Percentiles rank a stretch among this genome's conserved stretches.
Conservation (phyloP, 2,329 filamentous ascomycete genomes). For the Dactylellina parvicollis region DNA sequence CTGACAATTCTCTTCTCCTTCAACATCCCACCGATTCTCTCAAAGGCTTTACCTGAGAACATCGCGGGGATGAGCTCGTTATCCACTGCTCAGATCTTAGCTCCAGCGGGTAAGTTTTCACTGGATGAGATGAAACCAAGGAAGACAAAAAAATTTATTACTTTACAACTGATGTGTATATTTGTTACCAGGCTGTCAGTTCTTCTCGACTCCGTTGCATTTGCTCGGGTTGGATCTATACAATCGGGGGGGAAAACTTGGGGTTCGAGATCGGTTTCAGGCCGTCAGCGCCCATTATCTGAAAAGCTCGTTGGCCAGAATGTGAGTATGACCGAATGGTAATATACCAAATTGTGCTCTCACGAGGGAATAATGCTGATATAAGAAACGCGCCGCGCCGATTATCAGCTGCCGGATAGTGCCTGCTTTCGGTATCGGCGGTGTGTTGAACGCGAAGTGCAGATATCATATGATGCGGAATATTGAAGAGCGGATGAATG, state of each 20-base stretch:
- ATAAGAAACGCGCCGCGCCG: no score
- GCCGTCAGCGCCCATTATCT: conserved; percentile 79
- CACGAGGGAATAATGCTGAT: no score
- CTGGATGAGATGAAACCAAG: not conserved
- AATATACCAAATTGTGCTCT: no score
- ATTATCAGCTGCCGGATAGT: conserved; percentile 44
- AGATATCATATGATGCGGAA: conserved; percentile 43
- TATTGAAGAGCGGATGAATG: conserved; percentile 34
- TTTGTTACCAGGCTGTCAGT: conserved; percentile 64
- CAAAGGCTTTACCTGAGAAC: conserved; percentile 70
- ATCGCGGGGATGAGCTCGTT: conserved; percentile 62
- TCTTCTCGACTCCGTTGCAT: conserved; percentile 84
- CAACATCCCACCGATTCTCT: conserved; percentile 83
- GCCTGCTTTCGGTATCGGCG: conserved; percentile 51
- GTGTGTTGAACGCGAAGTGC: conserved; percentile 47
- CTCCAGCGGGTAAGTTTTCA: conserved; percentile 73
- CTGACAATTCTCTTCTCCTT: conserved; percentile 92
- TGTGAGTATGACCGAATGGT: no score
- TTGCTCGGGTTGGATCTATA: conserved; percentile 86
- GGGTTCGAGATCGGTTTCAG: conserved; percentile 70
- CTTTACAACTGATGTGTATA: not conserved
- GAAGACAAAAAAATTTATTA: no score
- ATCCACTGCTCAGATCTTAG: conserved; percentile 79
- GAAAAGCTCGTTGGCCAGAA: conserved; percentile 76
- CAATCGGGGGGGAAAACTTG: conserved; percentile 69